These are phyloP conservation scores for Colletotrichum ledebouriae DNA, from an alignment of 2,329 filamentous ascomycete genomes.

Conservation along the genomic window DNA sequence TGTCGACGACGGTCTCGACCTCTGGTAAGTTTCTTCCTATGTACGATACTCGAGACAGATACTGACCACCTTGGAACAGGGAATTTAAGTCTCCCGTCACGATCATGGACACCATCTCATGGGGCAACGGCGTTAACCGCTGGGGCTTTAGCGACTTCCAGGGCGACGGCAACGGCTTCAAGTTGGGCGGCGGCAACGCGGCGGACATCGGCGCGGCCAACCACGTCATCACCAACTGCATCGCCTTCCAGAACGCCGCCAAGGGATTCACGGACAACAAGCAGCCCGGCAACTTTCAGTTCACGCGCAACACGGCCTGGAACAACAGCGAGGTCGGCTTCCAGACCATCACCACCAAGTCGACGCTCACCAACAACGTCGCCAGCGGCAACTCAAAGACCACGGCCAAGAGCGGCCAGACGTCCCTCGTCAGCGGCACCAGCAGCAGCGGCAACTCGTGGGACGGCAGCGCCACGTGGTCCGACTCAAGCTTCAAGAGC, in stretches of 20 bases:
- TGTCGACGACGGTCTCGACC: slow-evolving; percentile 60
- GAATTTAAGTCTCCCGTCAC: slow-evolving; percentile 58
- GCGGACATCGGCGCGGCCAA: slow-evolving; percentile 54
- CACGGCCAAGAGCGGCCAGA: slow-evolving; percentile 45
- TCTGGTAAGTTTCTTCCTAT: slow-evolving; percentile 35
- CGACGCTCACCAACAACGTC: slow-evolving; percentile 55
- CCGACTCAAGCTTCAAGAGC: slow-evolving; percentile 52
- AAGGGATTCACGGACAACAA: slow-evolving; percentile 63
- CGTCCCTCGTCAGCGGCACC: slow-evolving; percentile 45
- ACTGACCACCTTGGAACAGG: slow-evolving; percentile 24
- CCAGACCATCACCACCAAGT: slow-evolving; percentile 51
- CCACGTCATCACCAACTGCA: slow-evolving; percentile 60
- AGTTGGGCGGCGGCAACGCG: slow-evolving; percentile 56
- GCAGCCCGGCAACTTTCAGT: slow-evolving; percentile 55
- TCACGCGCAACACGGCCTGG: slow-evolving; percentile 61
- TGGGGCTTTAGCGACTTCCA: slow-evolving; percentile 59
- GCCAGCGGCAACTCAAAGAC: slow-evolving; percentile 50
- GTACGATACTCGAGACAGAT: background rate
- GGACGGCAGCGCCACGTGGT: slow-evolving; percentile 53
- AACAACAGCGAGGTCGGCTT: slow-evolving; percentile 59
- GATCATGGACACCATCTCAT: slow-evolving; percentile 59
- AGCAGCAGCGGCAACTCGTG: slow-evolving; percentile 57
- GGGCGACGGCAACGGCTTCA: slow-evolving; percentile 64
- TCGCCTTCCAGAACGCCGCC: slow-evolving; percentile 58
- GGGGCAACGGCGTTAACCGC: slow-evolving; percentile 61